phyloP scores from a whole-genome alignment of 495 filamentous ascomycete species.

The Mytilinidion resinicola region DNA sequence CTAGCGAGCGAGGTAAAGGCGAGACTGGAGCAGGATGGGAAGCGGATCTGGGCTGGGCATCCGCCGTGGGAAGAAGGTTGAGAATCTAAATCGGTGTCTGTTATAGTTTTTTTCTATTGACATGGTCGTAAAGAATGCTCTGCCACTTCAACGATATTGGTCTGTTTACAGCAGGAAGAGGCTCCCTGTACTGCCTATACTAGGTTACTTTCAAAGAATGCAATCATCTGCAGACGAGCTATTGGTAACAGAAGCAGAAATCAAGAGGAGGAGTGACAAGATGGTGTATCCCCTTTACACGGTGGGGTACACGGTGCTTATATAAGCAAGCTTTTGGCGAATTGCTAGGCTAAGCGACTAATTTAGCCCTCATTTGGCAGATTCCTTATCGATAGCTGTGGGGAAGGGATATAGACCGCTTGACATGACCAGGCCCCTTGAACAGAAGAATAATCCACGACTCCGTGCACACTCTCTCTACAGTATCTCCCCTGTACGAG shows the following conservation, averaged over 20 bases:
- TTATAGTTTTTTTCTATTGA: not conserved
- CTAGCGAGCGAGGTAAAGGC: not conserved
- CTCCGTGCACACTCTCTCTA: not conserved
- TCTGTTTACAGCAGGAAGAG: not conserved
- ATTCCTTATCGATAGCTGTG: too few species aligned
- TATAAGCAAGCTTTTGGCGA: not conserved
- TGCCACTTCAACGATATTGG: not conserved
- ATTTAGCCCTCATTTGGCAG: not conserved
- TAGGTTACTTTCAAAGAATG: not conserved
- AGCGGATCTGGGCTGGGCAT: slow-evolving; percentile 9
- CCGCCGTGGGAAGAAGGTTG: slow-evolving; percentile 7
- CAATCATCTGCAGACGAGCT: not conserved
- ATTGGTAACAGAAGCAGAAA: not conserved
- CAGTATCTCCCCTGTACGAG: not conserved
- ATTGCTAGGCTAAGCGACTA: too few species aligned
- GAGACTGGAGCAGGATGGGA: slow-evolving; percentile 3
- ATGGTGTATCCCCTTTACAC: too few species aligned
- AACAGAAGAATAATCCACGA: not conserved
- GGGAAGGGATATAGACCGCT: too few species aligned
- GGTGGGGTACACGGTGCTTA: not conserved
- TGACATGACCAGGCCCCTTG: not conserved
- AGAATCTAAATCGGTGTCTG: not conserved
- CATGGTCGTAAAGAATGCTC: not conserved
- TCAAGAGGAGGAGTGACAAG: not conserved
- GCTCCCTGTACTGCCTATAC: not conserved